These are phyloP conservation scores for Solanum clarkiae DNA, from an alignment of 257 asterid genomes.

Conservation along the genomic window DNA sequence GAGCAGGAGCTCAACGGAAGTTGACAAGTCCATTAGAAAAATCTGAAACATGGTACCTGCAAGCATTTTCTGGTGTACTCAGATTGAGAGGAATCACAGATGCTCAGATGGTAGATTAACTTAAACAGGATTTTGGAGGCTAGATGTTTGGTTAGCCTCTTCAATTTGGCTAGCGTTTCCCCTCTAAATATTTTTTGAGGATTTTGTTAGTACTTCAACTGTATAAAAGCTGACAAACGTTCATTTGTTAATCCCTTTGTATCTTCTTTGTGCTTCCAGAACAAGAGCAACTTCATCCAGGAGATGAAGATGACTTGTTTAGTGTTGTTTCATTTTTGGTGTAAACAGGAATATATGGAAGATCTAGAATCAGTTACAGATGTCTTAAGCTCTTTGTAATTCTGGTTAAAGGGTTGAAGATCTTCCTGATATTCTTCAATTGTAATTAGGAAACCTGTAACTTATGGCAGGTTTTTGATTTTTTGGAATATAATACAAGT, in stretches of 20 bases:
- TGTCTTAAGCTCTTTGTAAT: not conserved
- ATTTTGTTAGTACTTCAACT: not conserved
- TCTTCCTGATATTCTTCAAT: not conserved
- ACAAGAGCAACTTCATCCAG: not conserved
- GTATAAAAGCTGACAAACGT: not conserved
- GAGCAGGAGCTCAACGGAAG: not conserved
- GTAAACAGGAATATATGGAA: not conserved
- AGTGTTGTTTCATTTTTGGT: not conserved
- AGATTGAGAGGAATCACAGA: not conserved
- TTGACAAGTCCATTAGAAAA: not conserved
- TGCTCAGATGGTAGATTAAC: not conserved
- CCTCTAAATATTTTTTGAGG: not conserved
- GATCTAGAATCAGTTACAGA: not conserved
- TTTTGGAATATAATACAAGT: not conserved
- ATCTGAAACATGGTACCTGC: not conserved
- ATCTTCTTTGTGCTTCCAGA: not conserved
- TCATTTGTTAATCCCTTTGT: not conserved
- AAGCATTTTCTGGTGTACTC: not conserved
- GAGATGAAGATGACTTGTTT: not conserved
- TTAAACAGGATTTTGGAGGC: not conserved
- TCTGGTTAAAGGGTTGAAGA: not conserved
- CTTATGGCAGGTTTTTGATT: not conserved
- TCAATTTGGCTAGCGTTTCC: not conserved
- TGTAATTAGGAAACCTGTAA: not conserved
- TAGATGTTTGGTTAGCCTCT: not conserved